Evolutionary conservation across 2,329 filamentous ascomycete species (phyloP).

Genomic region (Thermomyces lanuginosus): DNA sequence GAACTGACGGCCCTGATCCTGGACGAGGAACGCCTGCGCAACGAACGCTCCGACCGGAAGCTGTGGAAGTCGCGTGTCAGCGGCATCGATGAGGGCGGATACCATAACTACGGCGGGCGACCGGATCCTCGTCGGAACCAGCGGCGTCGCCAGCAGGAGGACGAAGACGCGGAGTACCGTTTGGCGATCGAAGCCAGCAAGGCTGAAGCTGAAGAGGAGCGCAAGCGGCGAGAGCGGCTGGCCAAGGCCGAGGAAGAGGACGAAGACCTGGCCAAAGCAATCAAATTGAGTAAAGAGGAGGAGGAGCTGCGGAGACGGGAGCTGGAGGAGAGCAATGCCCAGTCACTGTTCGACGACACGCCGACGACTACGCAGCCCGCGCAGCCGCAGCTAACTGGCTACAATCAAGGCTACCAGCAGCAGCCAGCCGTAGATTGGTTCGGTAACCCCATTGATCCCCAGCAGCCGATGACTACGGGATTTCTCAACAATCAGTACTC

Average conservation of each 20-base stretch:
- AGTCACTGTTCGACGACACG: conserved; percentile 74
- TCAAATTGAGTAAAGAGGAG: conserved; percentile 89
- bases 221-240: conserved; percentile 48
- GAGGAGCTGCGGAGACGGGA: conserved; percentile 67
- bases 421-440: conserved; percentile 94
- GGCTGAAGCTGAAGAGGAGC: conserved; percentile 82
- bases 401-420: conserved; percentile 96
- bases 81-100: conserved; percentile 64
- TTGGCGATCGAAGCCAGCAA: conserved; percentile 91
- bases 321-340: conserved; percentile 69
- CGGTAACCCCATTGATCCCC: conserved; percentile 78
- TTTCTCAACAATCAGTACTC: conserved; percentile 52
- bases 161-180: conserved; percentile 79
- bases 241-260: conserved; percentile 54
- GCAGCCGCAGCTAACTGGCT: conserved; percentile 68
- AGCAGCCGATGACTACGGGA: conserved; percentile 51
- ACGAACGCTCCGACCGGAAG: conserved; percentile 78
- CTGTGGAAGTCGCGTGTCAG: conserved; percentile 94
- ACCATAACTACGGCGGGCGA: conserved; percentile 24
- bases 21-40: conserved; percentile 82
- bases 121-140: conserved; percentile 29
- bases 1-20: conserved; percentile 82
- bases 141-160: conserved; percentile 49
- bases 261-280: conserved; percentile 84
- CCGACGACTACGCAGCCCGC: conserved; percentile 43